Evolutionary conservation across 495 filamentous ascomycete genomes (phyloP).

Genomic region (Penicillium turbatum): DNA sequence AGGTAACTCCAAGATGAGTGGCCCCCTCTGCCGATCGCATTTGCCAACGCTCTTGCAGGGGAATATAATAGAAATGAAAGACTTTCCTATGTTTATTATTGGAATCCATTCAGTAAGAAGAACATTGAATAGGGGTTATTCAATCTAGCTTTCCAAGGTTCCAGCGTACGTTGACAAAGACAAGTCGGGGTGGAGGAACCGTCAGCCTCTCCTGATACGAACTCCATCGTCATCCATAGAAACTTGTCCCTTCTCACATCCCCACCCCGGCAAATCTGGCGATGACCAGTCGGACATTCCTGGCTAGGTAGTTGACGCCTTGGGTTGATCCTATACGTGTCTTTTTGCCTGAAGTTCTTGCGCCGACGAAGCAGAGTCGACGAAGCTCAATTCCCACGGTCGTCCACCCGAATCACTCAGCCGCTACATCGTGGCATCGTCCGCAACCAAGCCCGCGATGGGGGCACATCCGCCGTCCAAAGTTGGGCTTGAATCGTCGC

Average conservation of each 20-base stretch:
- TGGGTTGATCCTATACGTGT: neutral
- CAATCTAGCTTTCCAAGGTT: neutral
- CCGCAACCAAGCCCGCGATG: constrained; percentile 16
- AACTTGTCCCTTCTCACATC: constrained; percentile 10
- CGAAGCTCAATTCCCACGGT: neutral
- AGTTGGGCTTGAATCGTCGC: constrained; percentile 50
- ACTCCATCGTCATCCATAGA: constrained; percentile 17
- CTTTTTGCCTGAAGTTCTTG: neutral
- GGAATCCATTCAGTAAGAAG: constrained; percentile 2
- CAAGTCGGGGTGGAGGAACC: neutral
- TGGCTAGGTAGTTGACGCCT: constrained; percentile 5
- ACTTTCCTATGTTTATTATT: neutral
- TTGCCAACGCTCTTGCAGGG: neutral
- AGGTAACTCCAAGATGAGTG: constrained; percentile 25
- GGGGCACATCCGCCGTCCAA: constrained; percentile 17
- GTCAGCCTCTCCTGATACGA: constrained; percentile 9
- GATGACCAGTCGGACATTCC: constrained; percentile 8
- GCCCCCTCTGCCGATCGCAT: constrained; percentile 10
- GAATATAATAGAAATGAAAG: neutral
- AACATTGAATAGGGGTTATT: neutral
- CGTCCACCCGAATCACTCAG: constrained; percentile 15
- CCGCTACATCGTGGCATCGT: constrained; percentile 2
- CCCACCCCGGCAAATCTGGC: constrained; percentile 6
- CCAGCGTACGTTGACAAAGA: neutral
- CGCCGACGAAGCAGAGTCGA: constrained; percentile 10